phyloP scores from a whole-genome alignment of 2,329 filamentous ascomycete species.

The Cladobotryum protrusum region DNA sequence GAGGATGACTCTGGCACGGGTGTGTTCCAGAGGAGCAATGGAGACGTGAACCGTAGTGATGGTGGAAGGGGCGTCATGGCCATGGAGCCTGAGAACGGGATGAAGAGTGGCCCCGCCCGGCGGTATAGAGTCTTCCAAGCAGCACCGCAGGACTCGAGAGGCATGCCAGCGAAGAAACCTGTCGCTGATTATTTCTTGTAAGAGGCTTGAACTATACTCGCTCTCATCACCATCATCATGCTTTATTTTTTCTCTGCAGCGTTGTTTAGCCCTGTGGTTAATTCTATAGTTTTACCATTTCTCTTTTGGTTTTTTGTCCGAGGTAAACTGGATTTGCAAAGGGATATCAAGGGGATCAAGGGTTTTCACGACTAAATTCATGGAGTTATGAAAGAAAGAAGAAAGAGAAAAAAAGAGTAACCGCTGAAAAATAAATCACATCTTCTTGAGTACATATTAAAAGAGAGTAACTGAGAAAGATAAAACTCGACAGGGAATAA shows the following conservation, averaged over 20 bases:
- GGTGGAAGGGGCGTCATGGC: constrained; percentile 43
- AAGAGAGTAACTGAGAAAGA: not conserved
- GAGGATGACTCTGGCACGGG: constrained; percentile 77
- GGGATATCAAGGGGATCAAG: no score
- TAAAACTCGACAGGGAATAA: not conserved
- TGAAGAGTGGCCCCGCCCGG: constrained; percentile 66
- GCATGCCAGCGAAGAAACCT: constrained; percentile 98
- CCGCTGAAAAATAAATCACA: not conserved
- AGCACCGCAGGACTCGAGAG: constrained; percentile 88
- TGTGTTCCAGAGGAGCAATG: constrained; percentile 63
- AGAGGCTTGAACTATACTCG: not conserved
- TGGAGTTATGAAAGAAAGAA: not conserved
- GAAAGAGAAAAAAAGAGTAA: no score
- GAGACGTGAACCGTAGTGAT: constrained; percentile 57
- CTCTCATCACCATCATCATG: not conserved
- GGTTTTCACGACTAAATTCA: no score
- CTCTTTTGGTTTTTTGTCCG: not conserved
- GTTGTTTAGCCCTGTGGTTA: not conserved
- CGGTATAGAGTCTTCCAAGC: constrained; percentile 95
- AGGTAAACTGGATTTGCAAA: not conserved
- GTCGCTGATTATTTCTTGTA: constrained; percentile 92
- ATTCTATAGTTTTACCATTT: not conserved
- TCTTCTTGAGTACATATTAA: no score
- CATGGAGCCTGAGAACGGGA: constrained; percentile 37
- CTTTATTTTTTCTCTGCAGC: not conserved